Percentiles rank a stretch among this genome's conserved stretches.
phyloP scores from a whole-genome alignment of 169 alveolate genomes.

The Plasmodium inui region DNA sequence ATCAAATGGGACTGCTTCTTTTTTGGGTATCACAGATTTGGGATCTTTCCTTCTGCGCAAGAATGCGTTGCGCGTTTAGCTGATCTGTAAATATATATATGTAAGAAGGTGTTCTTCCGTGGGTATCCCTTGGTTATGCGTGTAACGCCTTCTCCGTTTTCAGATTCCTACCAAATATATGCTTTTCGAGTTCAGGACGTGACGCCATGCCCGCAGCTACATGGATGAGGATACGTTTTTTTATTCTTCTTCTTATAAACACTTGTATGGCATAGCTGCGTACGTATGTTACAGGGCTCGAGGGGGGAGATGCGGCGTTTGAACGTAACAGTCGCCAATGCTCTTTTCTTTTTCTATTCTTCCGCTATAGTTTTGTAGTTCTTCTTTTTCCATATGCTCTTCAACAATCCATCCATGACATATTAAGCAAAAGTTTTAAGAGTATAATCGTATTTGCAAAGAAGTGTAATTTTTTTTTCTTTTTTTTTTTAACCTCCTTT shows the following conservation, averaged over 20 bases:
- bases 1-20: background rate
- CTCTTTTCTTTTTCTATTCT: background rate
- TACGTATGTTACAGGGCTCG: background rate
- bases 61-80: background rate
- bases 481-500: background rate
- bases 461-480: conserved; percentile 1
- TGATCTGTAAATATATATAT: background rate
- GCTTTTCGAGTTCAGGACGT: background rate
- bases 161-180: background rate
- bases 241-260: background rate
- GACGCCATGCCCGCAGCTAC: background rate
- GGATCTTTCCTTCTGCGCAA: background rate
- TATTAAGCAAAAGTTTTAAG: background rate
- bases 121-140: background rate
- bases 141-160: background rate
- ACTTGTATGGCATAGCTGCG: background rate
- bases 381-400: background rate
- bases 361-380: background rate
- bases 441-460: background rate
- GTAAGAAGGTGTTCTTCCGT: background rate
- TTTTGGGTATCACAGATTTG: background rate
- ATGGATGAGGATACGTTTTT: background rate
- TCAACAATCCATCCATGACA: background rate
- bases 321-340: background rate
- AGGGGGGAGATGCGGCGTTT: background rate